Evolutionary conservation across 139 green algal species (phyloP).

Genomic region (Volvox reticuliferus): DNA sequence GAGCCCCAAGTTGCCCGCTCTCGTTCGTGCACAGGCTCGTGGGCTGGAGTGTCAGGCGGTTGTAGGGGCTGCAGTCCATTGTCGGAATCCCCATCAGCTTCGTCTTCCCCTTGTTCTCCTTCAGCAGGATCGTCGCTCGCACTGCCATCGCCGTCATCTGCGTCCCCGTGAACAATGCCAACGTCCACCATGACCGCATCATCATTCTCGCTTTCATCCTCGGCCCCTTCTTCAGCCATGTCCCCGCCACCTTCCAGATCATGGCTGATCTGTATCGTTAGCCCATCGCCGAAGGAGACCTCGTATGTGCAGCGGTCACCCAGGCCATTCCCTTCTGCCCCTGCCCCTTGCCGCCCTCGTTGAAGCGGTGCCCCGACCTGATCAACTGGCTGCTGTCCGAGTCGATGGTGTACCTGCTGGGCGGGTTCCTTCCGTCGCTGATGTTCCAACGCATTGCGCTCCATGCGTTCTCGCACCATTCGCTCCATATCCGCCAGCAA

Average conservation of each 20-base stretch:
- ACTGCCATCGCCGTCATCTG: neutral
- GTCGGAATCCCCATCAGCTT: neutral
- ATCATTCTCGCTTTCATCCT: neutral
- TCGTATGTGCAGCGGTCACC: neutral
- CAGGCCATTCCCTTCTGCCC: neutral
- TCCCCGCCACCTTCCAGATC: neutral
- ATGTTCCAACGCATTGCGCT: slow-evolving; percentile 13
- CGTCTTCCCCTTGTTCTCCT: neutral
- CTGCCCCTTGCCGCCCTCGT: neutral
- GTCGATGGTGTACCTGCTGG: neutral
- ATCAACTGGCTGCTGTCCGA: neutral
- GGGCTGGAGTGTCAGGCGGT: neutral
- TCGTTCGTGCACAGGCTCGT: slow-evolving; percentile 10
- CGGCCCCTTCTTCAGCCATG: neutral
- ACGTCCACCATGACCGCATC: slow-evolving; percentile 41
- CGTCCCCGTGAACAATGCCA: neutral
- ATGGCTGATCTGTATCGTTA: slow-evolving; percentile 42
- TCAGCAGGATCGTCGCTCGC: neutral
- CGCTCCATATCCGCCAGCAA: neutral
- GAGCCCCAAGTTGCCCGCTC: neutral
- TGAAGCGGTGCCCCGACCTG: neutral
- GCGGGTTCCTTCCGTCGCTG: neutral
- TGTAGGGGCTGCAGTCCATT: slow-evolving; percentile 4
- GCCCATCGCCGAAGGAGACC: slow-evolving; percentile 24
- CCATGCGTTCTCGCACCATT: slow-evolving; percentile 35